phyloP scores from a whole-genome alignment of 768 basidiomycete species.

The Amanita muscaria region DNA sequence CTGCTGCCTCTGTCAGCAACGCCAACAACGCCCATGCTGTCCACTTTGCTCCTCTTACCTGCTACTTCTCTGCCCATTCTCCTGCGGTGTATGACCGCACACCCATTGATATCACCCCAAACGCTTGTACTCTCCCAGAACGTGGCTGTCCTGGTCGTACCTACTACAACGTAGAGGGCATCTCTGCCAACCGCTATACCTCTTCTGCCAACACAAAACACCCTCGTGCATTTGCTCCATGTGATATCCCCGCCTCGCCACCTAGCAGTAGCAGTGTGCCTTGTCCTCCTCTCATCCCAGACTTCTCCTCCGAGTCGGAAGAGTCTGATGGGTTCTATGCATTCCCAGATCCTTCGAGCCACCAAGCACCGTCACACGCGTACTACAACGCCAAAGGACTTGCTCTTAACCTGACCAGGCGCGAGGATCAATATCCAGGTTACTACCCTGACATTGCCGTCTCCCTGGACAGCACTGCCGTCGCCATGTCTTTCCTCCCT shows the following conservation, averaged over 20 bases:
- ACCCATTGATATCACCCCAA: slow-evolving; percentile 66
- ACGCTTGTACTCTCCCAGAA: slow-evolving; percentile 68
- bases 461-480: slow-evolving; percentile 7
- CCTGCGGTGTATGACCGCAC: slow-evolving; percentile 68
- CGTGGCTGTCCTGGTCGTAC: slow-evolving; percentile 71
- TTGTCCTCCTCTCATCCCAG: slow-evolving; percentile 45
- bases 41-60: slow-evolving; percentile 44
- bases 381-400: slow-evolving; percentile 18
- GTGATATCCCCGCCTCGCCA: slow-evolving; percentile 18
- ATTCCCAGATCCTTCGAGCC: slow-evolving; percentile 20
- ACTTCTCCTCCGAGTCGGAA: slow-evolving; percentile 55
- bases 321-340: slow-evolving; percentile 49
- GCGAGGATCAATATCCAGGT: slow-evolving; percentile 10
- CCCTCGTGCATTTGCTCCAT: slow-evolving; percentile 30
- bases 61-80: slow-evolving; percentile 44
- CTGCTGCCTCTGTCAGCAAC: slow-evolving; percentile 22
- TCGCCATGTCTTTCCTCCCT: slow-evolving; percentile 29
- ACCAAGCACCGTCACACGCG: slow-evolving; percentile 5
- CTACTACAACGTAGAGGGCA: slow-evolving; percentile 40
- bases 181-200: slow-evolving; percentile 13
- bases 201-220: slow-evolving; percentile 33
- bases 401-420: slow-evolving; percentile 14
- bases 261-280: too few relatives aligned
- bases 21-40: slow-evolving; percentile 45
- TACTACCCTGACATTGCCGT: slow-evolving; percentile 10